Percentiles rank a stretch among this genome's conserved stretches.
phyloP scores from a whole-genome alignment of 768 basidiomycete species.

The Naganishia vishniacii region DNA sequence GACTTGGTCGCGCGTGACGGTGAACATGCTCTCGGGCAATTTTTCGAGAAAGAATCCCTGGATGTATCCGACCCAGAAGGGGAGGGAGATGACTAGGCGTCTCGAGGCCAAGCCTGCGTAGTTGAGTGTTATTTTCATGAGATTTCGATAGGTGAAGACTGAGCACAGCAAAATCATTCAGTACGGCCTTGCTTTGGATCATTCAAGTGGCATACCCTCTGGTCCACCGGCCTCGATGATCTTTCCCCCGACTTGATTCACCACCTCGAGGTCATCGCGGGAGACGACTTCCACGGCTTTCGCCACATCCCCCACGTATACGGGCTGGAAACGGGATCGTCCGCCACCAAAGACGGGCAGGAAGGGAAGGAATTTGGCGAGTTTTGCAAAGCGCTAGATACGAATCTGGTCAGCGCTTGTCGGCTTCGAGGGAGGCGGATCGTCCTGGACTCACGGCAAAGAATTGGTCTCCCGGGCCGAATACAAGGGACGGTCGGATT shows the following conservation, averaged over 20 bases:
- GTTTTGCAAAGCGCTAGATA: constrained; percentile 58
- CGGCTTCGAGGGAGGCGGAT: not conserved
- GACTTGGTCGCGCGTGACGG: constrained; percentile 67
- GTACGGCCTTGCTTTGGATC: not conserved
- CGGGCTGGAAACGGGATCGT: constrained; percentile 62
- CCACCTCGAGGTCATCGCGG: constrained; percentile 52
- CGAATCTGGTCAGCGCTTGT: not conserved
- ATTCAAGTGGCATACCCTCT: constrained; percentile 52
- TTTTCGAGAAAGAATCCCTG: constrained; percentile 63
- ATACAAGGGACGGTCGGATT: constrained; percentile 66
- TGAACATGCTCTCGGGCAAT: constrained; percentile 62
- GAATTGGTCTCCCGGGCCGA: constrained; percentile 70
- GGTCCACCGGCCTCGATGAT: constrained; percentile 56
- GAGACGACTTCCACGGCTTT: constrained; percentile 59
- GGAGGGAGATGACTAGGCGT: constrained; percentile 62
- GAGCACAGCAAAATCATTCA: not conserved
- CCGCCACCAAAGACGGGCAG: constrained; percentile 76
- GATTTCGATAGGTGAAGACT: constrained; percentile 65
- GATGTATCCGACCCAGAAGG: constrained; percentile 60
- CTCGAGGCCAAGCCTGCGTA: constrained; percentile 52
- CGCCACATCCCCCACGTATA: constrained; percentile 67
- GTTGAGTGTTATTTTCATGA: constrained; percentile 62
- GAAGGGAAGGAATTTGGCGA: constrained; percentile 62
- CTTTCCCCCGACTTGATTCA: constrained; percentile 50
- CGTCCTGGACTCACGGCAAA: constrained; percentile 56